These are phyloP conservation scores for Scleroderma citrinum DNA, from an alignment of 768 basidiomycete species.

Conservation along the genomic window DNA sequence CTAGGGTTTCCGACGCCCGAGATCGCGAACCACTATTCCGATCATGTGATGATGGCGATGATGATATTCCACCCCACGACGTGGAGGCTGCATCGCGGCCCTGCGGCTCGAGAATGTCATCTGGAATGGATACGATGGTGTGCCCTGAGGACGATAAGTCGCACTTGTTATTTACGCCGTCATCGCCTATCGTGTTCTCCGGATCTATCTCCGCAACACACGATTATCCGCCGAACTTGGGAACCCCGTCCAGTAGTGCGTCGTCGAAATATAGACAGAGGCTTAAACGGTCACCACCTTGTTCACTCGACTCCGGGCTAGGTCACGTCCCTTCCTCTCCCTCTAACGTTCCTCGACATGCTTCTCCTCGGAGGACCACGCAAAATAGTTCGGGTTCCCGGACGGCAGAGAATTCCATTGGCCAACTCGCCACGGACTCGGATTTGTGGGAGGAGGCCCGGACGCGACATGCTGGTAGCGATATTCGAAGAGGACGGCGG, in stretches of 20 bases:
- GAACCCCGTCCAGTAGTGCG: constrained; percentile 26
- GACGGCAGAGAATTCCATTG: not conserved
- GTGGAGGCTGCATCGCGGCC: constrained; percentile 40
- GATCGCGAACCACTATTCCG: constrained; percentile 63
- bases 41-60: constrained; percentile 52
- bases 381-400: not conserved
- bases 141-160: constrained; percentile 9
- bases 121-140: constrained; percentile 17
- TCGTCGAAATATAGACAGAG: constrained; percentile 23
- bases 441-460: not conserved
- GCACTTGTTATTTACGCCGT: constrained; percentile 13
- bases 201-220: constrained; percentile 8
- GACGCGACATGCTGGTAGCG: not conserved
- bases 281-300: constrained; percentile 30
- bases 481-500: not conserved
- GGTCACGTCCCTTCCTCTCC: constrained; percentile 3
- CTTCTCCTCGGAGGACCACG: not conserved
- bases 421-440: not conserved
- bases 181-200: constrained; percentile 9
- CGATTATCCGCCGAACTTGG: constrained; percentile 53
- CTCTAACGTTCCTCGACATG: not conserved
- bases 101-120: constrained; percentile 31
- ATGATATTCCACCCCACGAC: constrained; percentile 32
- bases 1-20: constrained; percentile 32
- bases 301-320: constrained; percentile 35